phyloP scores from a whole-genome alignment of 768 basidiomycete species.

The Boletus vermiculosoides region DNA sequence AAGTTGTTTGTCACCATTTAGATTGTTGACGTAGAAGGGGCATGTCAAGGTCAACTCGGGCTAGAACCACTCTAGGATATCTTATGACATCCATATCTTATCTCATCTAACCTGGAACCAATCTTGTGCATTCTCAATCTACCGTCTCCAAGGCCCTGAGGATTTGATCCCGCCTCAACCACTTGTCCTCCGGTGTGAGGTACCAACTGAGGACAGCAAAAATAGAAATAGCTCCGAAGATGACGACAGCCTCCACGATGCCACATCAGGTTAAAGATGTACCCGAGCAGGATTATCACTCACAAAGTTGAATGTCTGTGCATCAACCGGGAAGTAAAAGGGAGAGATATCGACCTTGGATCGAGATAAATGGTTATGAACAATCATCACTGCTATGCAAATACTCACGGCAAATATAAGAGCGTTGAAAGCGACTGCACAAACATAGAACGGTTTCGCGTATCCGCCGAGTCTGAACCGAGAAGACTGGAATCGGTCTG shows the following conservation, averaged over 20 bases:
- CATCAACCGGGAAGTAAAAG: conserved; percentile 80
- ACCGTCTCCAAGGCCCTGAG: conserved; percentile 44
- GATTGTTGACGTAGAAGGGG: conserved; percentile 77
- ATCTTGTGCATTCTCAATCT: conserved; percentile 8
- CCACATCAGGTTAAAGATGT: conserved; percentile 11
- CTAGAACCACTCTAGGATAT: conserved; percentile 48
- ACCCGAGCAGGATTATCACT: conserved; percentile 30
- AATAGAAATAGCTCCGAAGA: conserved; percentile 75
- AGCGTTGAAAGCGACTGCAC: conserved; percentile 68
- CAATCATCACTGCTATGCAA: background rate
- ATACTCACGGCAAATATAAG: conserved; percentile 69
- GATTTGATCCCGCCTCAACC: conserved; percentile 69
- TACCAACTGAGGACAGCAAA: conserved; percentile 79
- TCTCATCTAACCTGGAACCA: background rate
- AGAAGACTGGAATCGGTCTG: conserved; percentile 67
- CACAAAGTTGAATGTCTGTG: conserved; percentile 83
- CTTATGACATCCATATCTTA: conserved; percentile 1
- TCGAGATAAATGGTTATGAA: conserved; percentile 3
- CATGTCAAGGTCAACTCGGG: conserved; percentile 71
- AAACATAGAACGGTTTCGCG: conserved; percentile 65
- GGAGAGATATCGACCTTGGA: conserved; percentile 78
- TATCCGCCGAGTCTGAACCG: conserved; percentile 70
- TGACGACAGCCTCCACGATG: conserved; percentile 61
- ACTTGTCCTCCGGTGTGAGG: conserved; percentile 73
- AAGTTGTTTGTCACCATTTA: conserved; percentile 18